These are phyloP conservation scores for Urochloa ruziziensis DNA, from an alignment of 176 grass and related monocot genomes.

Conservation along the genomic window DNA sequence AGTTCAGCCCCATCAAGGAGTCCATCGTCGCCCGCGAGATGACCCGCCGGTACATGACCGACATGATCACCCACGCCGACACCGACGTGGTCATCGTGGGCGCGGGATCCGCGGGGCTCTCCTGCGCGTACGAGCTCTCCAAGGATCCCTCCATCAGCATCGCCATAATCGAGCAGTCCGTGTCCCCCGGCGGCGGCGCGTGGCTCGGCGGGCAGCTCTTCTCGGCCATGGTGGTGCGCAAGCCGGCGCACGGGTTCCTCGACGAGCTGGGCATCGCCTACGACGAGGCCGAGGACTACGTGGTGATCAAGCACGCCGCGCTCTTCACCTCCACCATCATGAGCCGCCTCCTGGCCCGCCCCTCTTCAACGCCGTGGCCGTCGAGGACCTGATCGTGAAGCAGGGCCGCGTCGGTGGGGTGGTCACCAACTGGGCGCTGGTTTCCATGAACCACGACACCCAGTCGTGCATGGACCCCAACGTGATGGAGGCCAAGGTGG, in stretches of 20 bases:
- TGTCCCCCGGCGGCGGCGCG: neutral
- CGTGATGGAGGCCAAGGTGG: too few species aligned
- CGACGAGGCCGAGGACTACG: conserved; percentile 83
- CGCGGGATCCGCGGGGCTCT: conserved; percentile 78
- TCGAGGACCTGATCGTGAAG: conserved; percentile 82
- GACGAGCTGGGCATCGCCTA: conserved; percentile 75
- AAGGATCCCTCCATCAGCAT: too few species aligned
- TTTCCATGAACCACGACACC: too few species aligned
- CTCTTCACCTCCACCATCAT: conserved; percentile 95
- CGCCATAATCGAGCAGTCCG: too few species aligned
- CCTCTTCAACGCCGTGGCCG: conserved; percentile 94
- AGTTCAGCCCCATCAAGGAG: conserved; percentile 80
- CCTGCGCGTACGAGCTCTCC: too few species aligned
- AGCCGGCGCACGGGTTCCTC: conserved; percentile 86
- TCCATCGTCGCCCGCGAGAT: conserved; percentile 87
- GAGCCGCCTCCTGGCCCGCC: conserved; percentile 74
- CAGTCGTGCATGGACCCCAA: too few species aligned
- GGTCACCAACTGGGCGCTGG: too few species aligned
- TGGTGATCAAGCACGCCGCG: conserved; percentile 80
- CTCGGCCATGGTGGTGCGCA: conserved; percentile 96
- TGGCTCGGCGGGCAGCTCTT: conserved; percentile 97
- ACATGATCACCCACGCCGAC: conserved; percentile 93
- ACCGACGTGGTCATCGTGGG: conserved; percentile 92
- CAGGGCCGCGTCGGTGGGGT: too few species aligned
- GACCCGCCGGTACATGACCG: conserved; percentile 93